phyloP scores from a whole-genome alignment of 495 filamentous ascomycete genomes.

The Tuber brumale region DNA sequence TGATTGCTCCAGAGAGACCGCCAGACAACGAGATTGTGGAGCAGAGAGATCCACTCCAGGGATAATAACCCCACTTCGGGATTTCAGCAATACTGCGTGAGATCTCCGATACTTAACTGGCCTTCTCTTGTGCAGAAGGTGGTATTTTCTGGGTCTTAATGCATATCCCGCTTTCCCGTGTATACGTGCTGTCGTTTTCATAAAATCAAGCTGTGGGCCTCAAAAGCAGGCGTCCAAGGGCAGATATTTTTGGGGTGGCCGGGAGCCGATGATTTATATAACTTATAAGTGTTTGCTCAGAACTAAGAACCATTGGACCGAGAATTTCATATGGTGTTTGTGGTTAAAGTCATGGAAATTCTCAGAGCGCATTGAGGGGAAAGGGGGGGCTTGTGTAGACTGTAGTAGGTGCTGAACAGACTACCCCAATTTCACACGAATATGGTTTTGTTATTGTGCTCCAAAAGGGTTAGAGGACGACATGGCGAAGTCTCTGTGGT shows the following conservation, averaged over 20 bases:
- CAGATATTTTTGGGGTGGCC: background rate
- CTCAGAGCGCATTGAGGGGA: background rate
- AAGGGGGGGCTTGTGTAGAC: background rate
- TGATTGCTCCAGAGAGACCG: background rate
- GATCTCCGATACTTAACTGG: background rate
- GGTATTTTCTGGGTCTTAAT: background rate
- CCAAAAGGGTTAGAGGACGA: background rate
- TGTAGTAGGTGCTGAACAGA: background rate
- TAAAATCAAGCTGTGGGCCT: background rate
- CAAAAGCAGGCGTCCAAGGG: background rate
- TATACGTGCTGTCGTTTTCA: background rate
- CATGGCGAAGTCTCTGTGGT: background rate
- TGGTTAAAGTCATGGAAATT: background rate
- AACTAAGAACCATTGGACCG: background rate
- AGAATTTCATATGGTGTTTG: background rate
- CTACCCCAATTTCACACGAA: background rate
- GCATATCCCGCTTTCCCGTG: background rate
- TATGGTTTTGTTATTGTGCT: background rate
- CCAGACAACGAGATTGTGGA: background rate
- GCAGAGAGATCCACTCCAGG: background rate
- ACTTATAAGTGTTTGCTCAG: background rate
- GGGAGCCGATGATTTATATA: background rate
- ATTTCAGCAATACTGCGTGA: background rate
- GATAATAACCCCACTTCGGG: background rate
- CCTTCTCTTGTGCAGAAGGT: background rate